Evolutionary conservation across 2,329 filamentous ascomycete genomes (phyloP).

Genomic region (Lachnellula willkommii): DNA sequence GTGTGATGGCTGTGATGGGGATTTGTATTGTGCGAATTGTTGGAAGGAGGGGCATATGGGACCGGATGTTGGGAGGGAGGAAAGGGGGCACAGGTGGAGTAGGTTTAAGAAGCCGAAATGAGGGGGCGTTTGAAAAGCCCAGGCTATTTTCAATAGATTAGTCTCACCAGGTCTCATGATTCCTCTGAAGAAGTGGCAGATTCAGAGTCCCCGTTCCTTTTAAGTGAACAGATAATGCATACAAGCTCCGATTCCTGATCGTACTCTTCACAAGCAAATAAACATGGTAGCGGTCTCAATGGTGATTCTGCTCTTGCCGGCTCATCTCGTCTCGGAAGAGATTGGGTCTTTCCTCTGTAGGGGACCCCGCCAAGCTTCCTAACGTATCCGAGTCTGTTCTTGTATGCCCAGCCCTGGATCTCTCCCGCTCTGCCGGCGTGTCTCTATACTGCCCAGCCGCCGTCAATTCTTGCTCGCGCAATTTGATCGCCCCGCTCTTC

Average conservation of each 20-base stretch:
- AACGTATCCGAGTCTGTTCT: slow-evolving; percentile 19
- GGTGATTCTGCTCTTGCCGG: not conserved
- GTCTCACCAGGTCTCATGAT: too few species aligned
- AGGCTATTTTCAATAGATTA: too few species aligned
- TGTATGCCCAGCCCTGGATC: slow-evolving; percentile 6
- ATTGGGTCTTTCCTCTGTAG: slow-evolving; percentile 16
- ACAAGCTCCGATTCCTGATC: too few species aligned
- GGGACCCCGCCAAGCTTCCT: slow-evolving; percentile 23
- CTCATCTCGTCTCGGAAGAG: slow-evolving; percentile 18
- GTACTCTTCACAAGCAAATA: too few species aligned
- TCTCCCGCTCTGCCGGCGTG: slow-evolving; percentile 9
- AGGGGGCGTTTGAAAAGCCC: not conserved
- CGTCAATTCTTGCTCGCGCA: slow-evolving; percentile 22
- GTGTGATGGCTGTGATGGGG: slow-evolving; percentile 65
- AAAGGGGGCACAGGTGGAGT: slow-evolving; percentile 63
- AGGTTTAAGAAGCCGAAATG: slow-evolving; percentile 43
- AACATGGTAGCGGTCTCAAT: too few species aligned
- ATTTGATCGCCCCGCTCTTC: slow-evolving; percentile 18
- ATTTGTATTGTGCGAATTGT: slow-evolving; percentile 72
- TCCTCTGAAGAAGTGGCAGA: too few species aligned
- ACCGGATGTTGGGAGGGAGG: slow-evolving; percentile 63
- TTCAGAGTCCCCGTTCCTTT: too few species aligned
- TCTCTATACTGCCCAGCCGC: slow-evolving; percentile 19
- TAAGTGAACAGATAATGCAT: too few species aligned
- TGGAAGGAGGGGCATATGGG: slow-evolving; percentile 78